Evolutionary conservation across 306 rosid genomes (phyloP), one percentile per base, ranked within the genome.

Genomic region (Biancaea sappan): DNA sequence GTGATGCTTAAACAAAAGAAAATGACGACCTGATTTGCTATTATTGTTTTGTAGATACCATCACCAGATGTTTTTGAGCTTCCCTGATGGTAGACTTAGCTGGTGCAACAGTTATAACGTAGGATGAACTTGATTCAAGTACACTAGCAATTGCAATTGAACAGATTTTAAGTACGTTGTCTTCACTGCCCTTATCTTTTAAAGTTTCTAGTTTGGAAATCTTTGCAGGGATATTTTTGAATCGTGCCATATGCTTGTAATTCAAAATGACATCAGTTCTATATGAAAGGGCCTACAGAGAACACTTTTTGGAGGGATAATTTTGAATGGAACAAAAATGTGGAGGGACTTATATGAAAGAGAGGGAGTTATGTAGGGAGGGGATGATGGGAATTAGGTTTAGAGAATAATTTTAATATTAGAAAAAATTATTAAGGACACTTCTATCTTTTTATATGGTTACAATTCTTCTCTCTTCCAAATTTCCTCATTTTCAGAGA

Each of bases 61-160:
- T 91, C 97, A n/a, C 95, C 95, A 29, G n/a, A 86, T 78, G 78
- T 79, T 65, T 89, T 81, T 16, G 95, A 91, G 92, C 97, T 60
- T 79, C 92, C 18, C 73, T 84, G 82, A 64, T 89, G 92, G 92
- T 88, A 67, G 97, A 89, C 83, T 71, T 92, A 68, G 92, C 88
- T 5, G 96, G 89, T 75, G 76, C 79, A 62, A 87, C 58, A 22
- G 84, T 86, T 34, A 87, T 86, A 80, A 71, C 85, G 22, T 96
- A 89, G 77, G 93, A 92, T 73, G 96, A 89, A 77, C 91, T 88
- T 31, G 93, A 87, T 78, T 89, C 93, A 52, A 87, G 88, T 19
- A 92, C 91, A 46, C 88, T 92, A n/a, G 89, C 87, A 69, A 76
- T 70, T 74, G 89, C 91, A 66, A 84, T 92, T 73, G 84, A 84